Conservation (phyloP, 768 basidiomycete genomes). For the Daedaleopsis nitida region DNA sequence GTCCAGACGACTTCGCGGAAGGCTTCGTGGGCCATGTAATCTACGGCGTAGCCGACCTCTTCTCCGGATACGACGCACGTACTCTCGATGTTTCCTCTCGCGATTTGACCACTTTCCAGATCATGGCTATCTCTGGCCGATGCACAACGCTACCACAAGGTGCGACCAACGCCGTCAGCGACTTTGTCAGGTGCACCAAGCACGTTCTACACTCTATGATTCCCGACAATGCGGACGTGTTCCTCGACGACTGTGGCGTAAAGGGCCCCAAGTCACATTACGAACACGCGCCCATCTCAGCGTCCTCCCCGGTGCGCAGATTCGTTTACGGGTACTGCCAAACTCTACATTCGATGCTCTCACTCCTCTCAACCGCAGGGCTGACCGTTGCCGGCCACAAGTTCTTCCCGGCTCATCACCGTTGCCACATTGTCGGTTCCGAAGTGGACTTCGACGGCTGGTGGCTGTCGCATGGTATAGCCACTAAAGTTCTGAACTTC, state of each 20-base stretch:
- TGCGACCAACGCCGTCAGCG: background rate
- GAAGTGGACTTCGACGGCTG: constrained; percentile 34
- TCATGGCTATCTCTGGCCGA: background rate
- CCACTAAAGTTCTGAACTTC: constrained; percentile 30
- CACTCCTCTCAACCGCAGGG: constrained; percentile 27
- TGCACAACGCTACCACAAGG: background rate
- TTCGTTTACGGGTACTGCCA: constrained; percentile 33
- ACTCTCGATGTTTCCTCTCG: background rate
- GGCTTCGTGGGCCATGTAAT: constrained; percentile 10
- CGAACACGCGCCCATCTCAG: background rate
- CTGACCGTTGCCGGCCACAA: constrained; percentile 38
- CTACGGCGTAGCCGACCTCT: background rate
- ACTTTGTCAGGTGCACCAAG: background rate
- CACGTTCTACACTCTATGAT: background rate
- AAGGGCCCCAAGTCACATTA: constrained; percentile 24
- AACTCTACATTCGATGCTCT: constrained; percentile 28
- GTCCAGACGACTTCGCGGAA: constrained; percentile 22
- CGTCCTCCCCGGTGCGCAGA: constrained; percentile 28
- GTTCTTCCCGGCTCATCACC: constrained; percentile 22
- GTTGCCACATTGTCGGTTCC: constrained; percentile 33
- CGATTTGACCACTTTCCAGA: background rate
- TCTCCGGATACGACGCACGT: background rate
- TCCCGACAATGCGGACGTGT: constrained; percentile 4
- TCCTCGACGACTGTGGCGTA: constrained; percentile 28
- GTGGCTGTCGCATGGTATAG: constrained; percentile 27